Conservation (phyloP, 1,139 yeast species). For the Hyphopichia pseudoburtonii region DNA sequence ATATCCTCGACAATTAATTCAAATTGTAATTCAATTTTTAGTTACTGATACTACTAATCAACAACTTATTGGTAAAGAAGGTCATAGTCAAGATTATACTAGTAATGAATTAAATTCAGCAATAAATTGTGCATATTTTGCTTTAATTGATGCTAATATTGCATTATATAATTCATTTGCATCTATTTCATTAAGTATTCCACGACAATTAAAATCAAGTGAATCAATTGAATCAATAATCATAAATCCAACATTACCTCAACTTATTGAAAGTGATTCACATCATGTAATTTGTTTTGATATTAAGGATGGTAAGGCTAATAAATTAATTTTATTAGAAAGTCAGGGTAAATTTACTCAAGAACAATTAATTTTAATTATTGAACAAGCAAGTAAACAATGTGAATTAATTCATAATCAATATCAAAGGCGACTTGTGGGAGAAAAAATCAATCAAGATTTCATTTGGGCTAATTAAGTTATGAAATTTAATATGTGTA, state of each 20-base stretch:
- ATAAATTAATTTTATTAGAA: slow-evolving; percentile 63
- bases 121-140: slow-evolving; percentile 69
- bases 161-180: slow-evolving; percentile 64
- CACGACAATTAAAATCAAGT: slow-evolving; percentile 7
- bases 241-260: slow-evolving; percentile 42
- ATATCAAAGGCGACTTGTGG: slow-evolving; percentile 49
- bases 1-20: slow-evolving; percentile 84
- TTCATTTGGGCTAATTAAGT: slow-evolving; percentile 51
- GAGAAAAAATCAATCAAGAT: slow-evolving; percentile 50
- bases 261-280: slow-evolving; percentile 49
- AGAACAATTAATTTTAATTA: slow-evolving; percentile 47
- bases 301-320: slow-evolving; percentile 50
- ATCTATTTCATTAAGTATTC: slow-evolving; percentile 49
- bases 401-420: slow-evolving; percentile 45
- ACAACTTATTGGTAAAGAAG: slow-evolving; percentile 6
- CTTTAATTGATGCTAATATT: slow-evolving; percentile 77
- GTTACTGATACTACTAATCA: slow-evolving; percentile 50
- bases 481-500: neutral
- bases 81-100: slow-evolving; percentile 30
- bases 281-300: slow-evolving; percentile 69
- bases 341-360: slow-evolving; percentile 71
- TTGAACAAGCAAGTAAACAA: slow-evolving; percentile 47
- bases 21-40: slow-evolving; percentile 80
- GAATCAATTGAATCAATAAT: slow-evolving; percentile 26
- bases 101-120: slow-evolving; percentile 66